A percentile compares a stretch with the other conserved stretches of the same genome.
phyloP scores from a whole-genome alignment of 805 yeast species.

The Yamadazyma insecticola region DNA sequence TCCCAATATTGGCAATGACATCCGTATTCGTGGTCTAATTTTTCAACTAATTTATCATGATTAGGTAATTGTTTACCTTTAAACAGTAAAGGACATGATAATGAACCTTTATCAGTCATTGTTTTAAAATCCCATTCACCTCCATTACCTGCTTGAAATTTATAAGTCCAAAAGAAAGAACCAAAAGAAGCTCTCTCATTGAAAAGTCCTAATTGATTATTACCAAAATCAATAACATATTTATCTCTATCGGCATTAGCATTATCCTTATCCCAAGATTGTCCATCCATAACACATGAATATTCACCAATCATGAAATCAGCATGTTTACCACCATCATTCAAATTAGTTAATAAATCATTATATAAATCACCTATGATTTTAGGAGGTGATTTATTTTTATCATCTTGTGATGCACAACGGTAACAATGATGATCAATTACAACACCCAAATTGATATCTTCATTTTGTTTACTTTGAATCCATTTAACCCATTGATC shows the following conservation, averaged over 20 bases:
- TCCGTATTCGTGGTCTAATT: slow-evolving; percentile 28
- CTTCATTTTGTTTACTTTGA: slow-evolving; percentile 33
- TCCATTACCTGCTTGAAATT: slow-evolving; percentile 83
- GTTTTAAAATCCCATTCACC: slow-evolving; percentile 95
- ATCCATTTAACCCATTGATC: slow-evolving; percentile 72
- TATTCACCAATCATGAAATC: slow-evolving; percentile 87
- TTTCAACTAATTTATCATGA: slow-evolving; percentile 36
- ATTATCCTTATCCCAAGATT: slow-evolving; percentile 61
- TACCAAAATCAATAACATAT: slow-evolving; percentile 60
- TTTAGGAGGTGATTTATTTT: slow-evolving; percentile 56
- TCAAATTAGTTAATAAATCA: slow-evolving; percentile 47
- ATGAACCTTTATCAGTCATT: slow-evolving; percentile 61
- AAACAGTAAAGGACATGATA: slow-evolving; percentile 18
- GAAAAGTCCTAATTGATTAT: slow-evolving; percentile 46
- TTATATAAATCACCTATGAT: slow-evolving; percentile 54
- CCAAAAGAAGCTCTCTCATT: slow-evolving; percentile 60
- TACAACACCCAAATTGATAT: slow-evolving; percentile 53
- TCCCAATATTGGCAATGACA: slow-evolving; percentile 71
- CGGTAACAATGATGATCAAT: slow-evolving; percentile 85
- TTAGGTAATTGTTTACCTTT: slow-evolving; percentile 31
- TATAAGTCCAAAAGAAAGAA: slow-evolving; percentile 84
- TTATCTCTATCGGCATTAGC: slow-evolving; percentile 42
- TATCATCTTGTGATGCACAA: slow-evolving; percentile 77
- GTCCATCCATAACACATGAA: slow-evolving; percentile 78
- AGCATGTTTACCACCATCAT: slow-evolving; percentile 40